Evolutionary conservation across 2,329 filamentous ascomycete genomes (phyloP).

Genomic region (Colletotrichum sp.): DNA sequence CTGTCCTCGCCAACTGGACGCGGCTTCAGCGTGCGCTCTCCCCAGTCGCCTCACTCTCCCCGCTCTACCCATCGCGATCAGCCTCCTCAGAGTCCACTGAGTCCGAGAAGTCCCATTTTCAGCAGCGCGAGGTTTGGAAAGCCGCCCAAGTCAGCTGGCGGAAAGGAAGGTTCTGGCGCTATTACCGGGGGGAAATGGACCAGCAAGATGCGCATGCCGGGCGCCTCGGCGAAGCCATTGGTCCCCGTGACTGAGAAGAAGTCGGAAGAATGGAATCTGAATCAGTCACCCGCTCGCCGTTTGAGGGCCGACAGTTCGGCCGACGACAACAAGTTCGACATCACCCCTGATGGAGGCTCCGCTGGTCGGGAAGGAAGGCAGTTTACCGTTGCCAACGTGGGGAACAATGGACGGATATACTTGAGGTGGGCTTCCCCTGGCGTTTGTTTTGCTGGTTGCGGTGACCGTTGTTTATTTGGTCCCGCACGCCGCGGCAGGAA

Average conservation of each 20-base stretch:
- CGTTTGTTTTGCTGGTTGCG: neutral
- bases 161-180: slow-evolving; percentile 20
- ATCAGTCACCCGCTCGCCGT: slow-evolving; percentile 34
- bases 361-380: slow-evolving; percentile 70
- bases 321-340: slow-evolving; percentile 60
- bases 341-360: slow-evolving; percentile 65
- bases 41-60: neutral
- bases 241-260: slow-evolving; percentile 52
- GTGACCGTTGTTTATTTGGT: neutral
- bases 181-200: slow-evolving; percentile 23
- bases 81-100: slow-evolving; percentile 10
- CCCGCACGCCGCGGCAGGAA: neutral
- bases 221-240: slow-evolving; percentile 39
- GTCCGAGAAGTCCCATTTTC: neutral
- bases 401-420: slow-evolving; percentile 83
- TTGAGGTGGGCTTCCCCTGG: slow-evolving; percentile 63
- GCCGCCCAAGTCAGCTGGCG: slow-evolving; percentile 24
- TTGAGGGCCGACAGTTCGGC: slow-evolving; percentile 51
- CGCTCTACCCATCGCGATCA: slow-evolving; percentile 5
- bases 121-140: slow-evolving; percentile 21
- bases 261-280: slow-evolving; percentile 42
- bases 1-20: slow-evolving; percentile 6
- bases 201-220: slow-evolving; percentile 29
- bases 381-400: slow-evolving; percentile 82
- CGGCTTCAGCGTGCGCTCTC: slow-evolving; percentile 14